These are phyloP conservation scores for Vickermania ingenoplastis DNA, from an alignment of 208 protist species.

Conservation along the genomic window DNA sequence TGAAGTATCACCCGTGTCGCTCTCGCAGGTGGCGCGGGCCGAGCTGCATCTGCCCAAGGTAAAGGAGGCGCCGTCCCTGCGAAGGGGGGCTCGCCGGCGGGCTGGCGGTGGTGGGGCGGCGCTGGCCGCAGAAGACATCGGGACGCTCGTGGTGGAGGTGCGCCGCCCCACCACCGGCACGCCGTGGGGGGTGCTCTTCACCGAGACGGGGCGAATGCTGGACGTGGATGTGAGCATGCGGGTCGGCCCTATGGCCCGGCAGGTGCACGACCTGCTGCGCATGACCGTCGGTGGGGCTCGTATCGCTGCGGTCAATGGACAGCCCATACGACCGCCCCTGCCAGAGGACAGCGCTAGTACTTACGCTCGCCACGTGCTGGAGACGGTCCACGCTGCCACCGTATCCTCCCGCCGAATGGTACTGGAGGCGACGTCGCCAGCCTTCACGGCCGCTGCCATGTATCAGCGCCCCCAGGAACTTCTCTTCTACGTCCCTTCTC, in stretches of 20 bases:
- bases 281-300: slow-evolving; percentile 17
- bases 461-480: slow-evolving; percentile 27
- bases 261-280: slow-evolving; percentile 41
- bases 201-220: slow-evolving; percentile 41
- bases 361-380: slow-evolving; percentile 3
- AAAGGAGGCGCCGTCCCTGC: not conserved
- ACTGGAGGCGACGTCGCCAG: slow-evolving; percentile 9
- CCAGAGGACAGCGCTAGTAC: not conserved
- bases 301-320: slow-evolving; percentile 34
- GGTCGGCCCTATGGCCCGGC: slow-evolving; percentile 19
- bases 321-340: slow-evolving; percentile 10
- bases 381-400: slow-evolving; percentile 9
- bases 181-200: slow-evolving; percentile 65
- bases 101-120: no score
- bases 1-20: slow-evolving; percentile 18
- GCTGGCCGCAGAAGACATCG: slow-evolving; percentile 6
- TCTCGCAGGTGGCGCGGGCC: slow-evolving; percentile 31
- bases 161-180: slow-evolving; percentile 21
- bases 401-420: slow-evolving; percentile 6
- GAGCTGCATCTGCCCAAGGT: slow-evolving; percentile 6
- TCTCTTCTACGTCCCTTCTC: slow-evolving; percentile 17
- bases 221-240: slow-evolving; percentile 57
- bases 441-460: not conserved
- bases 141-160: slow-evolving; percentile 25
- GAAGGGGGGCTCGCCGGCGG: no score